Conservation (phyloP, 129 eudicot species). For the Apium graveolens region DNA sequence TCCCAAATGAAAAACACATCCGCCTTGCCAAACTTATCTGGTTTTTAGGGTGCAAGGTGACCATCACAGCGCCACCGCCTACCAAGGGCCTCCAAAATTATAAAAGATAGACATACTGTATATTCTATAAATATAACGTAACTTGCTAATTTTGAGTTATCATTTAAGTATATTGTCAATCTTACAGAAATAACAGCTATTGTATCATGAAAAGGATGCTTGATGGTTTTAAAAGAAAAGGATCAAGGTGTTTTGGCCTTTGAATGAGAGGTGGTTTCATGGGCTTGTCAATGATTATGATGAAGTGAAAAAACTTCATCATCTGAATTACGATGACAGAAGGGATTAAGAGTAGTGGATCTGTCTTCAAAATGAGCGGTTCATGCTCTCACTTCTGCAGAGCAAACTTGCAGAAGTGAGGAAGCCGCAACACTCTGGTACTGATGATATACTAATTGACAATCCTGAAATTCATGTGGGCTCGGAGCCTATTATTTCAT, state of each 20-base stretch:
- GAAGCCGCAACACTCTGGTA: conserved; percentile 16
- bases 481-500: conserved; percentile 76
- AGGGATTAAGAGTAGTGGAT: conserved; percentile 91
- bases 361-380: conserved; percentile 69
- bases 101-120: no score
- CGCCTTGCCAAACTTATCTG: no score
- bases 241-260: conserved; percentile 91
- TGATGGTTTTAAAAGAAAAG: conserved; percentile 68
- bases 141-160: no score
- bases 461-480: conserved; percentile 35
- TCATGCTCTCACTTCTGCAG: conserved; percentile 73
- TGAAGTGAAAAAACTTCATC: conserved; percentile 61
- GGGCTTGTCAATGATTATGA: conserved; percentile 74
- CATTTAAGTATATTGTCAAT: no score
- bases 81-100: no score
- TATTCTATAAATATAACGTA: no score
- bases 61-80: no score
- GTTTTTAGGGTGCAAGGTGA: no score
- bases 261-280: conserved; percentile 87
- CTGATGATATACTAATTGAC: conserved; percentile 16
- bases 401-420: conserved; percentile 58
- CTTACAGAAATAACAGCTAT: no score
- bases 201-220: conserved; percentile 65
- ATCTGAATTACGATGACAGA: conserved; percentile 85
- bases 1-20: no score